These are phyloP conservation scores for Ustilago shanxiensis DNA, from an alignment of 1,284 basidiomycete species.

Conservation along the genomic window DNA sequence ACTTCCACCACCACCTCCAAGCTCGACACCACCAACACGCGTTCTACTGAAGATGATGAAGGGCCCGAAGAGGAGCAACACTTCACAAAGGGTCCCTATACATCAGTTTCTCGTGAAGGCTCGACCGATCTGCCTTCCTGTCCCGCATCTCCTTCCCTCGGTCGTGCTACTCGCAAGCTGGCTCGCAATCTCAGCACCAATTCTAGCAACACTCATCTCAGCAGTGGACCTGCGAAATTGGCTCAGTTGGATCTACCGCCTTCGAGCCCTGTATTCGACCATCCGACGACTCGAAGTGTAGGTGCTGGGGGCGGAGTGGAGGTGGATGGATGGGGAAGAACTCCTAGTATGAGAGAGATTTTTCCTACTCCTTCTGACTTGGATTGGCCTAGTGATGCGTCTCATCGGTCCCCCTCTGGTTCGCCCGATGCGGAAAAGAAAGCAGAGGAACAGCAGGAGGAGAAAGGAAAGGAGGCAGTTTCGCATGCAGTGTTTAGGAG, in stretches of 20 bases:
- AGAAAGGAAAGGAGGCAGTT: background rate
- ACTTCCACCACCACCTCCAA: background rate
- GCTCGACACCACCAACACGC: background rate
- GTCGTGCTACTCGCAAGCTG: constrained; percentile 31
- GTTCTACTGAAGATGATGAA: constrained; percentile 12
- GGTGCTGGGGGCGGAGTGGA: constrained; percentile 26
- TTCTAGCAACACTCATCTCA: constrained; percentile 6
- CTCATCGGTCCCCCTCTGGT: background rate
- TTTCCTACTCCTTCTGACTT: constrained; percentile 56
- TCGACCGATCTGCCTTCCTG: constrained; percentile 39
- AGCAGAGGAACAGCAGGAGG: constrained; percentile 19
- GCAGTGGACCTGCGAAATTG: constrained; percentile 26
- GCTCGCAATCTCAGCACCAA: constrained; percentile 34
- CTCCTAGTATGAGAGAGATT: constrained; percentile 53
- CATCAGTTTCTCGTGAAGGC: constrained; percentile 26
- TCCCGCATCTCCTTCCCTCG: constrained; percentile 38
- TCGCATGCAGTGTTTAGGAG: constrained; percentile 26
- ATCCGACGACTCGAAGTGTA: constrained; percentile 28
- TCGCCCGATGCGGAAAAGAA: background rate
- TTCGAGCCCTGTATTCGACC: constrained; percentile 44
- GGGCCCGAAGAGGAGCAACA: constrained; percentile 23
- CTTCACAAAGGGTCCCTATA: constrained; percentile 45
- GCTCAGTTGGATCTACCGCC: constrained; percentile 46
- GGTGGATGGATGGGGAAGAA: constrained; percentile 52
- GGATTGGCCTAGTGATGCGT: constrained; percentile 40